Conservation (phyloP, 2,329 filamentous ascomycete species). For the Septoria petroselini region DNA sequence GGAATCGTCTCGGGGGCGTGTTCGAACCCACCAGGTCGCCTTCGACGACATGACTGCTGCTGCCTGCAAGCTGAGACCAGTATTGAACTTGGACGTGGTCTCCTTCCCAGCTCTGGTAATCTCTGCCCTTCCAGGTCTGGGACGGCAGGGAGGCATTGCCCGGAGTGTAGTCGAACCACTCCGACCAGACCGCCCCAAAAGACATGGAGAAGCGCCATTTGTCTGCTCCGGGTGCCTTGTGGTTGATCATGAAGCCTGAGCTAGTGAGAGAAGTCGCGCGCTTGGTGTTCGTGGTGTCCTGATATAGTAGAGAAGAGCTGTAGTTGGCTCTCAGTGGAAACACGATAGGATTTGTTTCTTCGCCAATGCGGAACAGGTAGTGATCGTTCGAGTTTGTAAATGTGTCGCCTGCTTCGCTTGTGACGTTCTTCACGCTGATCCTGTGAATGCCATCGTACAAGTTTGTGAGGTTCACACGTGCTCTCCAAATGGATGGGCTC, state of each 20-base stretch:
- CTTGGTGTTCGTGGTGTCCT: slow-evolving; percentile 32
- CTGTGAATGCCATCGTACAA: slow-evolving; percentile 61
- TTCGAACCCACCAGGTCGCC: slow-evolving; percentile 50
- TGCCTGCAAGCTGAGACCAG: slow-evolving; percentile 58
- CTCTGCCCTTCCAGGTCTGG: slow-evolving; percentile 55
- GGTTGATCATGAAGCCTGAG: slow-evolving; percentile 51
- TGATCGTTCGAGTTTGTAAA: slow-evolving; percentile 56
- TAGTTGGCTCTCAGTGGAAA: slow-evolving; percentile 59
- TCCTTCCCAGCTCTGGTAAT: slow-evolving; percentile 57
- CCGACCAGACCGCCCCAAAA: slow-evolving; percentile 58
- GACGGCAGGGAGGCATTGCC: slow-evolving; percentile 49
- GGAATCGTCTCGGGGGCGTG: slow-evolving; percentile 50
- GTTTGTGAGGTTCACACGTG: slow-evolving; percentile 52
- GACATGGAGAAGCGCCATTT: slow-evolving; percentile 62
- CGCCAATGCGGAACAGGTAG: slow-evolving; percentile 60
- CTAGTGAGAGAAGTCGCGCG: slow-evolving; percentile 35
- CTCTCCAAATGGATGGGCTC: slow-evolving; percentile 55
- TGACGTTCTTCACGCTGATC: slow-evolving; percentile 56
- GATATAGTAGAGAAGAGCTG: slow-evolving; percentile 52
- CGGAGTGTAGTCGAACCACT: slow-evolving; percentile 57
- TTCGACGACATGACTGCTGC: slow-evolving; percentile 59
- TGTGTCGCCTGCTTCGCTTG: slow-evolving; percentile 41
- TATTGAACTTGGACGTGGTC: slow-evolving; percentile 64
- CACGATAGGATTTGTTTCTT: slow-evolving; percentile 57
- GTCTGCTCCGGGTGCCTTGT: slow-evolving; percentile 60